Evolutionary conservation across 2,329 filamentous ascomycete genomes (phyloP), one percentile per base, ranked within the genome.

Genomic region (Daldinia eschscholtzii): DNA sequence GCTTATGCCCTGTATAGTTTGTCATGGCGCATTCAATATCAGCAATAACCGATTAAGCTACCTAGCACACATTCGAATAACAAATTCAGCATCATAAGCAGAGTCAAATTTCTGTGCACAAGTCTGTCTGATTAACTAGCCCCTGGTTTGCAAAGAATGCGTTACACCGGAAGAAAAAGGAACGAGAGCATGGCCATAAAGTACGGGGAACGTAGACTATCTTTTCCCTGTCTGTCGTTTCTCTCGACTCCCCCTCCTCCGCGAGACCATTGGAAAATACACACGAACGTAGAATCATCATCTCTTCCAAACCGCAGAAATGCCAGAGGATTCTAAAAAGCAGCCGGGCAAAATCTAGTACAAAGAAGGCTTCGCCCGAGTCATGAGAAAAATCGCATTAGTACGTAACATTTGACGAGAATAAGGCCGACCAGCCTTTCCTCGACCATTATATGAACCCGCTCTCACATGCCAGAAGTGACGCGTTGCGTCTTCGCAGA

Each of bases 301-400:
- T 62, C 61, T 59, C 61, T 59, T 53, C 62, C 70, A 65, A 66
- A 64, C 65, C 71, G 65, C 70, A 71, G 65, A 71, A 64, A 70
- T 74, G 71, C 69, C 65, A 71, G 63, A 68, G 59, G 62, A 67
- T 60, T 71, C 68, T 70, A 66, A 60, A 65, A 52, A 67, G 65
- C 37, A 70, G 56, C 70, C 63, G 64, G 61, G 64, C 70, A 72
- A 71, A 73, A 46, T 76, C 75, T 76, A 76, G 66, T 73, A 75
- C 74, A 74, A 75, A 73, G 68, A 52, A 75, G 68, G 64, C 68
- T 71, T 73, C 70, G 74, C 74, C 74, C 65, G 58, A 63, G 71
- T 72, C 64, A 70, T 72, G 67, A 66, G 63, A 66, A 64, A 67
- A 64, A 64, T 73, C 64, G 65, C 71, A 75, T 75, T 74, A 75